phyloP scores from a whole-genome alignment of 1,139 yeast genomes.

The Taiozyma sp. region DNA sequence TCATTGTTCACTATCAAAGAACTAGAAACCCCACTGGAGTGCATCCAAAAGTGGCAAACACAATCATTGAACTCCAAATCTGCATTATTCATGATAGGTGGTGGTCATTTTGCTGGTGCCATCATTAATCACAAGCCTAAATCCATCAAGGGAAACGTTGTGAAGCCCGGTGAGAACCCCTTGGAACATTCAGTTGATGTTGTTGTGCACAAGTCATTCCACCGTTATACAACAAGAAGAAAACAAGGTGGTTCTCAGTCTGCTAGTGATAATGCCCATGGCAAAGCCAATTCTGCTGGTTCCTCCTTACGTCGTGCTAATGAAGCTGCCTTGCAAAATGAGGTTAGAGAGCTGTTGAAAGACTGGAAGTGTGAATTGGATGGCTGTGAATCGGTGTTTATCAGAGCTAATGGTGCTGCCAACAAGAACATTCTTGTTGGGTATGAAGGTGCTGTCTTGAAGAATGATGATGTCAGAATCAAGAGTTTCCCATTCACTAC shows the following conservation, averaged over 20 bases:
- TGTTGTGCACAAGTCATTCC: conserved; percentile 80
- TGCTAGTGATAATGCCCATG: conserved; percentile 86
- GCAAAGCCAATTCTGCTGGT: conserved; percentile 97
- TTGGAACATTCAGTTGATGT: conserved; percentile 62
- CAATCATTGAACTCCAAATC: conserved; percentile 32
- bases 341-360: conserved; percentile 61
- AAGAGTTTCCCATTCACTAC: conserved; percentile 85
- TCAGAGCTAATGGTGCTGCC: conserved; percentile 77
- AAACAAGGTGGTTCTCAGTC: conserved; percentile 98
- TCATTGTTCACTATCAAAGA: conserved; percentile 45
- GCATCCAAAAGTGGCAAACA: conserved; percentile 33
- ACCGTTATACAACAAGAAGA: conserved; percentile 91
- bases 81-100: conserved; percentile 91
- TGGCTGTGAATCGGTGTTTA: conserved; percentile 65
- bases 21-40: conserved; percentile 38
- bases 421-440: conserved; percentile 66
- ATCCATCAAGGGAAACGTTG: conserved; percentile 45
- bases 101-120: conserved; percentile 98
- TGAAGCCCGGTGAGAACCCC: conserved; percentile 37
- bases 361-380: conserved; percentile 61
- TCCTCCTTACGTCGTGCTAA: conserved; percentile 84
- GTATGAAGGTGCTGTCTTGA: conserved; percentile 50
- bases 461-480: conserved; percentile 51
- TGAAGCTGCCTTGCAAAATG: conserved; percentile 77
- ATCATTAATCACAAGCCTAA: conserved; percentile 70